These are phyloP conservation scores for Balansia obtecta DNA, from an alignment of 2,329 filamentous ascomycete genomes.

Conservation along the genomic window DNA sequence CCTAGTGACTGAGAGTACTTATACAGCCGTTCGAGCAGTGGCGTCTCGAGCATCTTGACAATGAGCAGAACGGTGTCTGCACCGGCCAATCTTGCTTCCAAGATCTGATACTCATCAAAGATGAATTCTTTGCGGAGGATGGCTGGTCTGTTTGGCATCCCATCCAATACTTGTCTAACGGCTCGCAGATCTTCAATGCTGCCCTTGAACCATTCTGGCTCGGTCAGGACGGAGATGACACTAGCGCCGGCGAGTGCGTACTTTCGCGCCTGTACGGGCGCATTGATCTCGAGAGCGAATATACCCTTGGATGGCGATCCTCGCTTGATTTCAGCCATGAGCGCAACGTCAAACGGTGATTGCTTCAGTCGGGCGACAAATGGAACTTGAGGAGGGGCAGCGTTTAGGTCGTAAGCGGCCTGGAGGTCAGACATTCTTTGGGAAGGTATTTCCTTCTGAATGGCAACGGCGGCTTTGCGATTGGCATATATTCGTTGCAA, in stretches of 20 bases:
- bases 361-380: conserved; percentile 69
- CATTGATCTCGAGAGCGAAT: conserved; percentile 77
- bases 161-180: conserved; percentile 78
- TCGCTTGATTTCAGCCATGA: conserved; percentile 96
- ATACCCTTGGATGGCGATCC: conserved; percentile 93
- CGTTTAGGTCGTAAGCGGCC: conserved; percentile 71
- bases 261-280: conserved; percentile 76
- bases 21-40: conserved; percentile 66
- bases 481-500: conserved; percentile 82
- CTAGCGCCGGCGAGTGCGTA: conserved; percentile 93
- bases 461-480: conserved; percentile 60
- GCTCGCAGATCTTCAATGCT: conserved; percentile 85
- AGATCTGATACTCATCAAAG: conserved; percentile 95
- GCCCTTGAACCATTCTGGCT: conserved; percentile 98
- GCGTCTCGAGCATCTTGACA: conserved; percentile 87
- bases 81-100: conserved; percentile 84
- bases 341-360: conserved; percentile 75
- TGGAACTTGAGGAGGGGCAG: conserved; percentile 71
- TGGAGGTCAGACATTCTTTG: conserved; percentile 74
- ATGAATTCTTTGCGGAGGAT: conserved; percentile 93
- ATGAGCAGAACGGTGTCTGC: conserved; percentile 93
- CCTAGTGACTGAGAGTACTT: conserved; percentile 78
- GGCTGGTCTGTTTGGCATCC: conserved; percentile 85
- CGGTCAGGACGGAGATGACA: conserved; percentile 95
- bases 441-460: conserved; percentile 76